Conservation (phyloP, 1,139 yeast genomes). For the Keqinozyma sinolaborantium region DNA sequence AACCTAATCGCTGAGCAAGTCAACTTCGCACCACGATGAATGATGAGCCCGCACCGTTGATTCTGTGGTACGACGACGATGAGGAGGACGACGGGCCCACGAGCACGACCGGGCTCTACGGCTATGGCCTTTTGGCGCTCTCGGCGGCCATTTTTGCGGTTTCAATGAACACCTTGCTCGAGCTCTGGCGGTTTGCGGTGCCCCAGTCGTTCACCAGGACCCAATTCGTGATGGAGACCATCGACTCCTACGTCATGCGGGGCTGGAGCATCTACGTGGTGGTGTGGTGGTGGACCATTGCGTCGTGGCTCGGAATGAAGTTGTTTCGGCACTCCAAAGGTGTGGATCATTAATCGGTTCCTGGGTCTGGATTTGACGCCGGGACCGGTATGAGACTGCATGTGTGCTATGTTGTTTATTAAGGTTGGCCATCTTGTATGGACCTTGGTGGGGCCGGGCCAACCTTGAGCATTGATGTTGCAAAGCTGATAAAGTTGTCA, state of each 20-base stretch:
- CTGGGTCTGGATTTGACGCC: too few relatives aligned
- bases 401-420: too few relatives aligned
- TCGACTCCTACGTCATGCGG: constrained; percentile 48
- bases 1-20: too few relatives aligned
- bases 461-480: too few relatives aligned
- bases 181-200: constrained; percentile 43
- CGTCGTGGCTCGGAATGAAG: constrained; percentile 77
- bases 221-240: constrained; percentile 12
- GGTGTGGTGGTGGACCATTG: constrained; percentile 73
- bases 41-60: constrained; percentile 13
- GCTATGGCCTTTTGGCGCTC: constrained; percentile 30
- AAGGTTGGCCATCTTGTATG: too few relatives aligned
- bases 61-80: constrained; percentile 11
- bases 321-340: constrained; percentile 75
- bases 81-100: neutral
- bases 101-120: constrained; percentile 18
- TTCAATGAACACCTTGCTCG: constrained; percentile 41
- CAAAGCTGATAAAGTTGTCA: too few relatives aligned
- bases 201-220: constrained; percentile 14
- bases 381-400: too few relatives aligned
- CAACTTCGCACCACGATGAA: too few relatives aligned
- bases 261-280: constrained; percentile 56
- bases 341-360: too few relatives aligned
- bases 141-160: constrained; percentile 42
- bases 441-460: too few relatives aligned